Evolutionary conservation across 345 rosid species (phyloP), one percentile per base, ranked within the genome.

Genomic region (Eucalyptus regnans): DNA sequence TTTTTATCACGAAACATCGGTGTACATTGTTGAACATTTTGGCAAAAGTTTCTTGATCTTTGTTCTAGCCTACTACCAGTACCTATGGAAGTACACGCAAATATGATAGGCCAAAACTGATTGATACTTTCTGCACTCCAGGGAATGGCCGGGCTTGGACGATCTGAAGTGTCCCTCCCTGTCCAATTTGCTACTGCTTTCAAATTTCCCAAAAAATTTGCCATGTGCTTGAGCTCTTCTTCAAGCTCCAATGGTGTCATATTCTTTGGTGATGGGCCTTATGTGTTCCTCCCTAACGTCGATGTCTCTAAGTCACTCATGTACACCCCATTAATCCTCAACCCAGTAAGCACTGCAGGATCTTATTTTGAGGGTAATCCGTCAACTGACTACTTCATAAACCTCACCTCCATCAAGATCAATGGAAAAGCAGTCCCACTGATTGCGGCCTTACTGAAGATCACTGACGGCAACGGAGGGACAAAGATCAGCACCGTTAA

Each of bases 401-500:
- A 90, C 79, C 91, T 93, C 33, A 92, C 89, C 68, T 92, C 94
- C 50, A 92, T 94, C 49, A 87, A 41, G 54, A 89, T 95, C 84
- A 91, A 91, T 41, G 93, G 90, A 25, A 89, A 92, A 31, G 43
- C 85, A 9, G 88, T 95, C 25, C 86, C 87, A 12, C 64, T 95
- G 23, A 93, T 92, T 31, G 33, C 88, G 18, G 33, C 93, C 7
- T 68, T 94, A 81, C 81, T 93, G 20, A 43, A 89, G 29, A 92
- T 93, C 43, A 90, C 88, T 20, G 62, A 88, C n/a, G 96, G 97
- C 41, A 25, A 86, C 4, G 96, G 96, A 3, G 97, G 97, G 52
- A 97, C 98, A 14, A 95, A 95, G 89, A 91, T 97, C 89, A 96
- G 97, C 94, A 93, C 97, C 1, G 95, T 95, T 48, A 31, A 95